Evolutionary conservation across 257 asterid species (phyloP).

Genomic region (Solanum microdontum): DNA sequence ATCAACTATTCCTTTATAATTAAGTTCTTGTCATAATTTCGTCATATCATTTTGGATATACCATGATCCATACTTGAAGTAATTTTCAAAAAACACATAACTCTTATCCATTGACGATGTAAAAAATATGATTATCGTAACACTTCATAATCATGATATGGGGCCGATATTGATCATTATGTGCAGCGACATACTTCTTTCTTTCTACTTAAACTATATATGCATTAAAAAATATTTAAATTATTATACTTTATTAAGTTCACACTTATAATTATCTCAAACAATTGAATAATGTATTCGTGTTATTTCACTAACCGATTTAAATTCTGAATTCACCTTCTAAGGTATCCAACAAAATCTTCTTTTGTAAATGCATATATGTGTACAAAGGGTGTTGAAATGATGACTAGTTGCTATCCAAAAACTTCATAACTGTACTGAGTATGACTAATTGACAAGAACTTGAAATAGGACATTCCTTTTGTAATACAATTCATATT

Average conservation of each 20-base stretch:
- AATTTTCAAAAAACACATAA: background rate
- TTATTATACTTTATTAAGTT: background rate
- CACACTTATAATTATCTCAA: background rate
- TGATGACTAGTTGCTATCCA: background rate
- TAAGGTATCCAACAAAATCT: background rate
- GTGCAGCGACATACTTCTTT: background rate
- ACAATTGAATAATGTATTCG: background rate
- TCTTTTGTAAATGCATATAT: background rate
- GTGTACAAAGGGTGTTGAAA: background rate
- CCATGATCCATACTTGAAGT: background rate
- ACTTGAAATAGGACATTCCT: background rate
- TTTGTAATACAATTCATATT: background rate
- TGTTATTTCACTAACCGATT: background rate
- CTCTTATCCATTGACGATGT: background rate
- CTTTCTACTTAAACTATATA: background rate
- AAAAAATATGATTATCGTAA: background rate
- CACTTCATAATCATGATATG: background rate
- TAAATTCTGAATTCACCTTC: background rate
- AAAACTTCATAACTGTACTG: background rate
- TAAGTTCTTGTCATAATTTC: background rate
- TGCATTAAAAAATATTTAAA: background rate
- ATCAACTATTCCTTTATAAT: background rate
- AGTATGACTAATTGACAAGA: background rate
- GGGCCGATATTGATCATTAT: background rate
- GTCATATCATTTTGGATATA: background rate